phyloP scores from a whole-genome alignment of 305 asterid genomes.

The Fraxinus angustifolia region DNA sequence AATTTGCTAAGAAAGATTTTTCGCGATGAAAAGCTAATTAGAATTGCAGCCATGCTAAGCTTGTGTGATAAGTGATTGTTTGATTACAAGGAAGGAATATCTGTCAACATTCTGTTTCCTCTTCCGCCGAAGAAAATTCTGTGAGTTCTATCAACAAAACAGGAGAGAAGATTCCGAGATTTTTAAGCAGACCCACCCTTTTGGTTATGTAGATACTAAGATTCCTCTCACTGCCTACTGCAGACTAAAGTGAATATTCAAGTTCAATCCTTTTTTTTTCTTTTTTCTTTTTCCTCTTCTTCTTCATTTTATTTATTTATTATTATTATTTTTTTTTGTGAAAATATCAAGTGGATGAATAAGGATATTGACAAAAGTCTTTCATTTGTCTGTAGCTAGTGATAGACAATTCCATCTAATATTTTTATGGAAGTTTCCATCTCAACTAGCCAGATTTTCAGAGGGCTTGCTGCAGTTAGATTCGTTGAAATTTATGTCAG shows the following conservation, averaged over 20 bases:
- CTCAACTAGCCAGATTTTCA: not conserved
- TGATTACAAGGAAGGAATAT: not conserved
- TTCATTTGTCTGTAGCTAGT: not conserved
- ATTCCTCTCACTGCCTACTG: not conserved
- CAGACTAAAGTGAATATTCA: not conserved
- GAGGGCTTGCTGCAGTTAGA: not conserved
- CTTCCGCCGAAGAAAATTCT: not conserved
- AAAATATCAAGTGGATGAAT: not conserved
- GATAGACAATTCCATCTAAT: not conserved
- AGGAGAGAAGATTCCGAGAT: not conserved
- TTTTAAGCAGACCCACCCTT: not conserved
- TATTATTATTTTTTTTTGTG: too few species aligned
- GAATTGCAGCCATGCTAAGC: not conserved
- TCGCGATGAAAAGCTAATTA: not conserved
- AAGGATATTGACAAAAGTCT: not conserved
- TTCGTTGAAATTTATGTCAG: not conserved
- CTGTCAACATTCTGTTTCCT: not conserved
- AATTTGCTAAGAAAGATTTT: not conserved
- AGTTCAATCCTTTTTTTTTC: not conserved
- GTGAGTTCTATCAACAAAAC: not conserved
- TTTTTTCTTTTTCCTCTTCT: too few species aligned
- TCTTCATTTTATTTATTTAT: too few species aligned
- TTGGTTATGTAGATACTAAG: not conserved
- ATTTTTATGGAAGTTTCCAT: not conserved
- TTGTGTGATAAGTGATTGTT: not conserved